phyloP scores from a whole-genome alignment of 2,329 filamentous ascomycete species.

The Sphaerulina populicola region DNA sequence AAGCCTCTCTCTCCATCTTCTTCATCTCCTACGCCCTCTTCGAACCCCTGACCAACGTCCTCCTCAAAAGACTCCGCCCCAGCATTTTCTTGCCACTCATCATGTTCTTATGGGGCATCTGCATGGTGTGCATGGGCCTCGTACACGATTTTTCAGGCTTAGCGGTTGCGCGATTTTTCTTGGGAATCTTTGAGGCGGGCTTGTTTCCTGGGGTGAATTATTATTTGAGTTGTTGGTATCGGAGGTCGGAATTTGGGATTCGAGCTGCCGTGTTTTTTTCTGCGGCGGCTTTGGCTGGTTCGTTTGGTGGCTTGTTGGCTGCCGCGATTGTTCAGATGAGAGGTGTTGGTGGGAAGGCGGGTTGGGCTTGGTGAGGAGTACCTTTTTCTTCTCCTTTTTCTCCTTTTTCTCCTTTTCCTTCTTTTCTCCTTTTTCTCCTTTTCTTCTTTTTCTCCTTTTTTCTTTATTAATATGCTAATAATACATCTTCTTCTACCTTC shows the following conservation, averaged over 20 bases:
- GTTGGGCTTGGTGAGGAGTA: constrained; percentile 18
- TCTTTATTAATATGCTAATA: constrained; percentile 1
- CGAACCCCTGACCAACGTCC: constrained; percentile 67
- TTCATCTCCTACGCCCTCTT: constrained; percentile 78
- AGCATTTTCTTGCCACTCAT: constrained; percentile 66
- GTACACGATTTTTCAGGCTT: constrained; percentile 17
- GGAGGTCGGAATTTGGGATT: constrained; percentile 67
- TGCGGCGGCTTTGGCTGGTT: constrained; percentile 68
- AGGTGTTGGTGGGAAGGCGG: constrained; percentile 45
- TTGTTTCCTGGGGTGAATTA: constrained; percentile 60
- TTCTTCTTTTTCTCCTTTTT: not conserved
- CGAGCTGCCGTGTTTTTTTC: constrained; percentile 77
- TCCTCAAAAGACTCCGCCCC: constrained; percentile 66
- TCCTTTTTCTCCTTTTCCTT: not conserved
- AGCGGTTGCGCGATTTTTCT: constrained; percentile 42
- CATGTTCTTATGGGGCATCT: constrained; percentile 66
- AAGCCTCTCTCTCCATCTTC: constrained; percentile 69
- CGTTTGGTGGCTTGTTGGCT: constrained; percentile 65
- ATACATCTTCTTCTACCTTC: not conserved
- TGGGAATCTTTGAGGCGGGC: constrained; percentile 65
- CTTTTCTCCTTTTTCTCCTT: too few relatives aligned
- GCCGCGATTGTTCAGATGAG: constrained; percentile 63
- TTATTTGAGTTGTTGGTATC: constrained; percentile 78
- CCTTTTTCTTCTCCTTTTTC: constrained; percentile 12
- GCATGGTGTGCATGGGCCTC: constrained; percentile 44